Evolutionary conservation across 192 early-diverging fungal genomes (phyloP).

Genomic region (Powellomyces hirtus): DNA sequence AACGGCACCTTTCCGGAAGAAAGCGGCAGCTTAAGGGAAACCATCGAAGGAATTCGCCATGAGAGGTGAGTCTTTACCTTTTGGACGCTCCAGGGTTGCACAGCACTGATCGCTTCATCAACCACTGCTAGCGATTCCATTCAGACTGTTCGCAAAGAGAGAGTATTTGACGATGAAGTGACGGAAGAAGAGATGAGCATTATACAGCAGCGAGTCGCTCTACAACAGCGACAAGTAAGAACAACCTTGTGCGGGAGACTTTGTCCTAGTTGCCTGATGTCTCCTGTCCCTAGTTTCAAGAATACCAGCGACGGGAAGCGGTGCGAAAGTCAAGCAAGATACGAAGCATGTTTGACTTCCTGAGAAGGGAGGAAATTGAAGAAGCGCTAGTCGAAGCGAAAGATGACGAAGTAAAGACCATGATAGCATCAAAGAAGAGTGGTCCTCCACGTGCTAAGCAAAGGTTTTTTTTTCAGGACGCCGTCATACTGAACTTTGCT

Average conservation of each 20-base stretch:
- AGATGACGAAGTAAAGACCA: constrained; percentile 68
- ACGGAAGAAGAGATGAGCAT: constrained; percentile 88
- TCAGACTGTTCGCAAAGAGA: constrained; percentile 62
- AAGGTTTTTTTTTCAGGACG: constrained; percentile 51
- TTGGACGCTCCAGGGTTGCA: too few species aligned
- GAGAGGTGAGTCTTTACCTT: constrained; percentile 2
- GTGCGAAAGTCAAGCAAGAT: constrained; percentile 78
- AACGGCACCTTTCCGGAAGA: not conserved
- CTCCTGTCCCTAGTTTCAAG: constrained; percentile 63
- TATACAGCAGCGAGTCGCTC: constrained; percentile 84
- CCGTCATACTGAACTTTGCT: constrained; percentile 84
- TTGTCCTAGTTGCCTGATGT: not conserved
- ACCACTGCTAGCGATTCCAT: constrained; percentile 26
- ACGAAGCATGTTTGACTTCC: constrained; percentile 70
- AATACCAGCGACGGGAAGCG: constrained; percentile 80
- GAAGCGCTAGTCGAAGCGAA: constrained; percentile 74
- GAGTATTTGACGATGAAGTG: constrained; percentile 83
- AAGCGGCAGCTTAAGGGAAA: constrained; percentile 6
- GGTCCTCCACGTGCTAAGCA: too few species aligned
- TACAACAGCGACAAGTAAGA: constrained; percentile 77
- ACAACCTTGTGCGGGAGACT: not conserved
- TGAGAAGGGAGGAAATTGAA: constrained; percentile 82
- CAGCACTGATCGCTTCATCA: not conserved
- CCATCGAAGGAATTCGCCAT: constrained; percentile 18
- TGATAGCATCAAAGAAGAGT: not conserved